Evolutionary conservation across 345 rosid genomes (phyloP), one percentile per base, ranked within the genome.

Genomic region (Sonneratia caseolaris): DNA sequence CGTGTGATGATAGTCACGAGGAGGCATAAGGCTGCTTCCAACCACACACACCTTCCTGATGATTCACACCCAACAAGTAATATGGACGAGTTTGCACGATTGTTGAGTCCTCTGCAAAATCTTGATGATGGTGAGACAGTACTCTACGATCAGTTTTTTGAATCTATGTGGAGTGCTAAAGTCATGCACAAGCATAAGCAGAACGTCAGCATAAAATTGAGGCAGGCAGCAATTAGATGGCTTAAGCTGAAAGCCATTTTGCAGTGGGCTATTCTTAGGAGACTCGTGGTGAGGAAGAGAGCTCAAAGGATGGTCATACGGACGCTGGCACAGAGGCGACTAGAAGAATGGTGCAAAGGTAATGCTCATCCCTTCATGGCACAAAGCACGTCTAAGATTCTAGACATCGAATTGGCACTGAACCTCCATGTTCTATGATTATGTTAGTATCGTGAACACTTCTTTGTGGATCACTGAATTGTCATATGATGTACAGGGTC

Each of bases 181-280:
- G 35, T 24, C 14, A 21, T 18, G 64, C 24, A 7, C 36, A 24
- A 59, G 64, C 64, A n/a, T 22, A 24, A 59, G 64, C 64, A 59
- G 64, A 59, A 59, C 36, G 27, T 21, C 36, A 24, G 12, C 35
- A 36, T 22, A 15, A 59, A 22, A 59, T 24, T 21, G 22, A 22
- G 64, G 64, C 64, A 22, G 35, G 36, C 35, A 22, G 36, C 64
- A 24, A 24, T 11, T 1, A 24, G 64, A 59, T 59, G 64, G 64
- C 64, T 9, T n/a, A 59, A 59, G 64, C 64, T 53, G n/a, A 53
- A 53, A 53, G 59, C 59, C n/a, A 53, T 53, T 53, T 53, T 19
- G 22, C n/a, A 19, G 59, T 53, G 59, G 59, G 22, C 59, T 7
- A 53, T 18, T 53, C 59, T 59, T 35, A 59, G 64, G 64, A 59